Base-by-base conservation (phyloP, 768 basidiomycete species). In the Sarcomyxa edulis region DNA sequence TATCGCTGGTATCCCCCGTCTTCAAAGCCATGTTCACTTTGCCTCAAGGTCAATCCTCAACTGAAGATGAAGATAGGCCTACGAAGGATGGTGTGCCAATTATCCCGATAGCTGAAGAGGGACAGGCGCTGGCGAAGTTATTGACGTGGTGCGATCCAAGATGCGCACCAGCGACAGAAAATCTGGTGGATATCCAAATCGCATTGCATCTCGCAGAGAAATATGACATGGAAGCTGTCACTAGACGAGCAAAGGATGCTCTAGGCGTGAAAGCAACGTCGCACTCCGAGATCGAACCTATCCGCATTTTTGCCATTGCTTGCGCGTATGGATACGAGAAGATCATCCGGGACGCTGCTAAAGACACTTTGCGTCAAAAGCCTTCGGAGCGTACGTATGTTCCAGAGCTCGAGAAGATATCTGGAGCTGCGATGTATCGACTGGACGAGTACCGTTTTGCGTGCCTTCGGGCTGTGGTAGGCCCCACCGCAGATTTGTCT, bases 381-480 rank as follows among this genome's bases (percentile, higher is more conserved):
- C 25, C 48, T 12, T 37, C 49, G 2, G 45, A 43, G 10, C 35
- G 45, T 19, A 26, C 42, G 12, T 63, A 61, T 40, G 54, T 51
- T 18, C 30, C 46, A 2, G 62, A 64, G 43, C 50, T 65, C 30
- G 61, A 58, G 38, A 29, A 49, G 15, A 56, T 65, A 43, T 50
- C 48, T 1, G 62, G 52, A 3, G 58, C 52, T 0, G 49, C 47
- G 24, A 53, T 58, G 35, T 49, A 58, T 40, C 54, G 55, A 7
- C 50, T 66, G 14, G 53, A 62, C 30, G 40, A 48, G 10, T 64
- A 61, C 41, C 61, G 62, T 43, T 35, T 55, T 24, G 40, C 24
- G 11, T 62, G 61, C 39, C 55, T 51, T 20, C 30, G 24, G 18
- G 41, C 33, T 10, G 51, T 53, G 2, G 26, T 26, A 10, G 14